Conservation (phyloP, 305 asterid species). For the Lippia alba region DNA sequence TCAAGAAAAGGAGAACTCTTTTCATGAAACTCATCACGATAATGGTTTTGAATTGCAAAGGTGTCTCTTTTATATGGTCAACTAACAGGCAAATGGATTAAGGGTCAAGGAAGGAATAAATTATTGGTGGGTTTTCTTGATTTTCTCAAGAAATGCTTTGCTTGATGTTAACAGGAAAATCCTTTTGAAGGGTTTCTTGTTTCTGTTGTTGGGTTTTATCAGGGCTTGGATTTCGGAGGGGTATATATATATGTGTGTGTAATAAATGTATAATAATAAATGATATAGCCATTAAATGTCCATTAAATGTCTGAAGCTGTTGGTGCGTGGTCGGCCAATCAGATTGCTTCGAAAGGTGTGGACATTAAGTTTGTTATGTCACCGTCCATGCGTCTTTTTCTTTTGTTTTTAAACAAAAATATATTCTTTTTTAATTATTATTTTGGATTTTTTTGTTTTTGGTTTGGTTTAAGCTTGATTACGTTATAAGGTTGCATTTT, state of each 20-base stretch:
- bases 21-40: slow-evolving; percentile 36
- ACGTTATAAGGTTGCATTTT: too few relatives aligned
- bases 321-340: slow-evolving; percentile 6
- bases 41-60: slow-evolving; percentile 13
- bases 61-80: slow-evolving; percentile 15
- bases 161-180: slow-evolving; percentile 31
- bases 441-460: too few relatives aligned
- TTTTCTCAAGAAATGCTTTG: slow-evolving; percentile 26
- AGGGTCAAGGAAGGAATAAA: slow-evolving; percentile 10
- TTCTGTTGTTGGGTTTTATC: not conserved
- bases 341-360: slow-evolving; percentile 4
- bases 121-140: slow-evolving; percentile 24
- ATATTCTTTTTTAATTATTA: too few relatives aligned
- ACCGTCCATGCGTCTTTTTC: not conserved
- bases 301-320: not conserved
- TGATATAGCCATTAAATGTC: not conserved
- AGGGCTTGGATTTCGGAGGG: slow-evolving; percentile 13
- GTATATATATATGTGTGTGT: not conserved
- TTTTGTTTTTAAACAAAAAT: too few relatives aligned
- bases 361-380: slow-evolving; percentile 30
- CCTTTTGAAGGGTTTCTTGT: slow-evolving; percentile 13
- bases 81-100: not conserved
- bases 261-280: too few relatives aligned
- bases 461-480: too few relatives aligned
- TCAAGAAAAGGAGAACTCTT: slow-evolving; percentile 29